Conservation (phyloP, 306 rosid species). For the Geum urbanum region DNA sequence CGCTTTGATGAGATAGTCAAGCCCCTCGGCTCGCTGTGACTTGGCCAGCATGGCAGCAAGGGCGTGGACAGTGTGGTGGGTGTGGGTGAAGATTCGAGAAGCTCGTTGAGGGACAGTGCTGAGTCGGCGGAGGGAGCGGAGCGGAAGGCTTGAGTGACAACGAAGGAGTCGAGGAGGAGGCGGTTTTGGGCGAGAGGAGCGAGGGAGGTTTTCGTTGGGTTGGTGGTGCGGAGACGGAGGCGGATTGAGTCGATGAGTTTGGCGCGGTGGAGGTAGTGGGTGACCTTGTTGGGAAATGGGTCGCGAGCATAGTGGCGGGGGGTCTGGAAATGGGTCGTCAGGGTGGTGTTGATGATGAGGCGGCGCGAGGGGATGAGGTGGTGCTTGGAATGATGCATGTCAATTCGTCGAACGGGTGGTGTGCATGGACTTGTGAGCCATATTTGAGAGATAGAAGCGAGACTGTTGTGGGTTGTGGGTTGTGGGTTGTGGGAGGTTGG, state of each 20-base stretch:
- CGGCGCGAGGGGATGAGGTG: constrained; percentile 7
- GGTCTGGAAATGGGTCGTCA: constrained; percentile 35
- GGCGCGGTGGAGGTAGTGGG: constrained; percentile 75
- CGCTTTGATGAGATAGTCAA: constrained; percentile 47
- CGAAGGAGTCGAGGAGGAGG: constrained; percentile 58
- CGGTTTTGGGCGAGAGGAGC: constrained; percentile 31
- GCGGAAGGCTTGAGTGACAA: constrained; percentile 61
- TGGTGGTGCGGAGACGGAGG: constrained; percentile 47
- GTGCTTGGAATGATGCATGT: constrained; percentile 28
- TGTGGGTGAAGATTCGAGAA: constrained; percentile 55
- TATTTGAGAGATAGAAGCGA: too few relatives aligned
- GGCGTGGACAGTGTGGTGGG: constrained; percentile 58
- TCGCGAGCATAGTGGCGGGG: constrained; percentile 43
- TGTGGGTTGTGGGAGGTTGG: too few relatives aligned
- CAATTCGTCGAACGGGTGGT: constrained; percentile 17
- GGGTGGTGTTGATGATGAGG: constrained; percentile 19
- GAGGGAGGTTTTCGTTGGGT: constrained; percentile 34
- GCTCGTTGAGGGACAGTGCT: constrained; percentile 43
- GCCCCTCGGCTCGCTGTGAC: constrained; percentile 39
- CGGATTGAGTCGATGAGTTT: constrained; percentile 71
- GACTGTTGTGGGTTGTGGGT: too few relatives aligned
- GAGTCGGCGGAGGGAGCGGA: constrained; percentile 71
- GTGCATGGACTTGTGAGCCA: neutral
- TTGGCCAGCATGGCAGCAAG: constrained; percentile 70
- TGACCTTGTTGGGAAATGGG: constrained; percentile 60